A percentile compares a stretch with the other conserved stretches of the same genome.
phyloP scores from a whole-genome alignment of 1,284 basidiomycete genomes.

The Moesziomyces sp. region DNA sequence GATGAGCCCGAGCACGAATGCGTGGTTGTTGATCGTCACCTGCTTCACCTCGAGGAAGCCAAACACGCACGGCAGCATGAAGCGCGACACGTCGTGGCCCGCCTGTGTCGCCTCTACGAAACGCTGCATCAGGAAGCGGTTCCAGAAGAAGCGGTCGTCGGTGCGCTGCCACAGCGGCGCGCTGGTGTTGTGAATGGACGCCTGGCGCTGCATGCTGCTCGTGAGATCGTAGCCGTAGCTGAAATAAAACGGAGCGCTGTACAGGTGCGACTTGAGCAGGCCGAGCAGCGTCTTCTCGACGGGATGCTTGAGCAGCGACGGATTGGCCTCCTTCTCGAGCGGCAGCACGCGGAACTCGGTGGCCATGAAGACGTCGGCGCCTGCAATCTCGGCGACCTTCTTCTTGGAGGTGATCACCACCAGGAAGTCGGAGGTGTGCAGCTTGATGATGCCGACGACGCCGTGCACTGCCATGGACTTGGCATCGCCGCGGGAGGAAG shows the following conservation, averaged over 20 bases:
- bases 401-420: conserved; percentile 87
- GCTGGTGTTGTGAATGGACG: conserved; percentile 70
- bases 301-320: conserved; percentile 76
- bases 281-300: conserved; percentile 88
- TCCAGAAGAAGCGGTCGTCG: conserved; percentile 99
- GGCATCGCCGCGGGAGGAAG: conserved; percentile 12
- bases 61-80: conserved; percentile 78
- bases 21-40: conserved; percentile 79
- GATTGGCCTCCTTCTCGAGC: conserved; percentile 75
- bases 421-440: conserved; percentile 77
- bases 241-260: conserved; percentile 84
- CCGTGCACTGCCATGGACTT: conserved; percentile 54
- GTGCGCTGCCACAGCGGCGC: conserved; percentile 77
- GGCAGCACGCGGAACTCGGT: conserved; percentile 93
- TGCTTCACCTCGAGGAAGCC: conserved; percentile 83
- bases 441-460: conserved; percentile 61
- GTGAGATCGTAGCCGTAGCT: conserved; percentile 93
- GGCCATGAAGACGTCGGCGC: conserved; percentile 86
- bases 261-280: conserved; percentile 86
- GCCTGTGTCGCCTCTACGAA: conserved; percentile 44
- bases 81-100: conserved; percentile 77
- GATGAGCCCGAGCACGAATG: conserved; percentile 86
- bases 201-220: conserved; percentile 85
- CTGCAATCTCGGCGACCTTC: conserved; percentile 81
- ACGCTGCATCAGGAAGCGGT: conserved; percentile 74